Conservation (phyloP, 257 asterid genomes). For the Scutellaria barbata region DNA sequence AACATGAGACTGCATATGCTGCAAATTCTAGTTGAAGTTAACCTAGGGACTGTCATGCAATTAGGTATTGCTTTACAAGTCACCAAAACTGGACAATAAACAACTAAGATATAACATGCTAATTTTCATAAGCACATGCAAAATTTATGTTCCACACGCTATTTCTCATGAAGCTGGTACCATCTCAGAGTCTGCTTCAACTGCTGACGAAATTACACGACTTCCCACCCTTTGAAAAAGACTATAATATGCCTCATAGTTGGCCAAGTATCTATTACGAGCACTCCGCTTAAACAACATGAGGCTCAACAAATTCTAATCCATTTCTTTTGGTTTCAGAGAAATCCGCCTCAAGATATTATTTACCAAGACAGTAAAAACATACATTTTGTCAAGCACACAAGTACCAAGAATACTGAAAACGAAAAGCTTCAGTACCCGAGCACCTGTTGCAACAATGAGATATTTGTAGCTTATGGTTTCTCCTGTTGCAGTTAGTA, state of each 20-base stretch:
- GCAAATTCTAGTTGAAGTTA: constrained; percentile 8
- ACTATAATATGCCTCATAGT: constrained; percentile 14
- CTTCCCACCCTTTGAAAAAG: constrained; percentile 1
- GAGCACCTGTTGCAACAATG: constrained; percentile 93
- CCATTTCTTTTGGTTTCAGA: not conserved
- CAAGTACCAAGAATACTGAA: constrained; percentile 25
- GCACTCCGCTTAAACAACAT: constrained; percentile 15
- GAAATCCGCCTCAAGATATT: not conserved
- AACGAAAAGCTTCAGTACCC: constrained; percentile 65
- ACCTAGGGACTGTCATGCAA: constrained; percentile 22
- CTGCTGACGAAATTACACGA: not conserved
- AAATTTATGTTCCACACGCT: constrained; percentile 2
- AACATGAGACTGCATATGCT: constrained; percentile 15
- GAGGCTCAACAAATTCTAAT: not conserved
- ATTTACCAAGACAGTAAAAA: constrained; percentile 20
- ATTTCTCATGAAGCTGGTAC: constrained; percentile 20
- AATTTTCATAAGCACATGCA: constrained; percentile 7
- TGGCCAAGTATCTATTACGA: constrained; percentile 12
- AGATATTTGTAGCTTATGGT: constrained; percentile 88
- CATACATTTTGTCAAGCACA: constrained; percentile 30
- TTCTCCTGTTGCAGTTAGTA: constrained; percentile 80
- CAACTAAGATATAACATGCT: not conserved
- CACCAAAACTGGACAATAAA: constrained; percentile 2
- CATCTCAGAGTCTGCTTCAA: constrained; percentile 12
- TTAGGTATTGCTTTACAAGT: not conserved